Conservation (phyloP, 768 basidiomycete species). For the Termitomyces sp. region DNA sequence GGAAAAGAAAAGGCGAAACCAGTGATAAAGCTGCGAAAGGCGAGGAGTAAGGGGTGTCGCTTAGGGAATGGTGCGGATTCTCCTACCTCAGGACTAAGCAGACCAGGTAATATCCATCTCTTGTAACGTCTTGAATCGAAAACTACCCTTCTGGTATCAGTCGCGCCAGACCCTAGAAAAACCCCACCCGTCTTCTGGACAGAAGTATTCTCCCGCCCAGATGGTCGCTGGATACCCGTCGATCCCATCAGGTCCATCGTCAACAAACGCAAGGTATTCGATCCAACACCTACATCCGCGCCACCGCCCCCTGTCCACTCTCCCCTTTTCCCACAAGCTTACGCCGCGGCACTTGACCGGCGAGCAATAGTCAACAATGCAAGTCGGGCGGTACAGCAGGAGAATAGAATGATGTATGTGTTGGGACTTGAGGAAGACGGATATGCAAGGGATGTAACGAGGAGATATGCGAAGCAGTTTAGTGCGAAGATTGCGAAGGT, state of each 20-base stretch:
- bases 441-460: constrained; percentile 87
- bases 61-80: constrained; percentile 28
- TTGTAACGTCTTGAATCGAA: not conserved
- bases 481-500: constrained; percentile 76
- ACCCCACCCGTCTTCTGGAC: constrained; percentile 94
- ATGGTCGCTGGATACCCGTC: constrained; percentile 88
- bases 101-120: constrained; percentile 20
- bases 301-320: constrained; percentile 14
- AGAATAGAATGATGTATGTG: constrained; percentile 92
- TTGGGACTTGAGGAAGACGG: constrained; percentile 94
- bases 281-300: constrained; percentile 48
- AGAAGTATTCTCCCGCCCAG: constrained; percentile 92
- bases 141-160: constrained; percentile 15
- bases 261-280: constrained; percentile 78
- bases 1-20: constrained; percentile 56
- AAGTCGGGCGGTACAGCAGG: constrained; percentile 24
- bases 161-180: constrained; percentile 48
- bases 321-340: constrained; percentile 19
- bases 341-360: constrained; percentile 16
- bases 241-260: constrained; percentile 83
- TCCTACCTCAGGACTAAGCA: constrained; percentile 17
- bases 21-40: constrained; percentile 56
- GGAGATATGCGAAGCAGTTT: constrained; percentile 82
- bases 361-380: constrained; percentile 25
- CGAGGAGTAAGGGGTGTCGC: constrained; percentile 47